These are phyloP conservation scores for Chlorella sp. DNA, from an alignment of 139 green algal species.

Conservation along the genomic window DNA sequence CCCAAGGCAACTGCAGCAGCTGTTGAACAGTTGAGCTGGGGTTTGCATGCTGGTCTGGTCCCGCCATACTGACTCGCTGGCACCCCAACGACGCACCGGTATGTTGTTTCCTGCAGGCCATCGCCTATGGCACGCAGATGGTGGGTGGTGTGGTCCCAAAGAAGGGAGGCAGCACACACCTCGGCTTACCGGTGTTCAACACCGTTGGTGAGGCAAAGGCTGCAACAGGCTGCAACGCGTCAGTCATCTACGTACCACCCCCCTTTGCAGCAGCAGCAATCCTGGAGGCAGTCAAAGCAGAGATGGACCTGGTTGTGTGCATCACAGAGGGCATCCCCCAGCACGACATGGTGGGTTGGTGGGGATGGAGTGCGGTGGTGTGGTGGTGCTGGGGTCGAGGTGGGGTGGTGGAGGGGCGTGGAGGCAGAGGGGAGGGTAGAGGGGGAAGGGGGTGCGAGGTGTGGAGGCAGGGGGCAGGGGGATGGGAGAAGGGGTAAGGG, in stretches of 20 bases:
- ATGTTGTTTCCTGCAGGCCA: conserved; percentile 86
- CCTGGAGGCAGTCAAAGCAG: conserved; percentile 88
- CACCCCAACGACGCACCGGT: too few species aligned
- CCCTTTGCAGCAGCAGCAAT: conserved; percentile 94
- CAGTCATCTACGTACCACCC: conserved; percentile 94
- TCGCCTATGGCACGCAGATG: conserved; percentile 97
- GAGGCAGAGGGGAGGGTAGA: too few species aligned
- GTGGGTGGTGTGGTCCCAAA: conserved; percentile 95
- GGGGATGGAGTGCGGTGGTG: too few species aligned
- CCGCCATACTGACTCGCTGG: too few species aligned
- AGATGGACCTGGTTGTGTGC: conserved; percentile 96
- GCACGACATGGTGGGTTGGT: conserved; percentile 93
- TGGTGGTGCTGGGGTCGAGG: too few species aligned
- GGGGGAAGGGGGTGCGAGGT: too few species aligned
- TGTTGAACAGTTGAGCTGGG: too few species aligned
- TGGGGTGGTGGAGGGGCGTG: too few species aligned
- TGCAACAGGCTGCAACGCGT: conserved; percentile 75
- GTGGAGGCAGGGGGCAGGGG: too few species aligned
- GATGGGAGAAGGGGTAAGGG: too few species aligned
- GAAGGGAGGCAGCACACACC: conserved; percentile 90
- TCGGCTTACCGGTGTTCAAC: conserved; percentile 94
- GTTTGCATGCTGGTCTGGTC: too few species aligned
- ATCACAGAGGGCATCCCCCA: conserved; percentile 99
- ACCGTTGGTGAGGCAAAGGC: conserved; percentile 83
- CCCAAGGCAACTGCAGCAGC: too few species aligned